Percentiles rank a stretch among this genome's conserved stretches.
Conservation (phyloP, 2,329 filamentous ascomycete genomes). For the Epichloe amarillans region DNA sequence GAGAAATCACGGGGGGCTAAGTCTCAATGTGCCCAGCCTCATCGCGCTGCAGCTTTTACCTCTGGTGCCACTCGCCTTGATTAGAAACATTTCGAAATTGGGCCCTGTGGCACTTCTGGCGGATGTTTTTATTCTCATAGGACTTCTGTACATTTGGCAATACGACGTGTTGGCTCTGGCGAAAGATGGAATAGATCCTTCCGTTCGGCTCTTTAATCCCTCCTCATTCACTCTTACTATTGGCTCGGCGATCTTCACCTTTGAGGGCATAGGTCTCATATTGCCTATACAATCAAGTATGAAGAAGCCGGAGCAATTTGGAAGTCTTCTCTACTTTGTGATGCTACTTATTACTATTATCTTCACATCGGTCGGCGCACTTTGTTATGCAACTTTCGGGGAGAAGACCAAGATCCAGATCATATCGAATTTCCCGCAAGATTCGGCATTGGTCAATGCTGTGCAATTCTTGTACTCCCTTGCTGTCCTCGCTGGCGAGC, state of each 20-base stretch:
- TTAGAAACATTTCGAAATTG: constrained; percentile 63
- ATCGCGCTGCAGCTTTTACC: constrained; percentile 53
- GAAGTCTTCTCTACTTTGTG: constrained; percentile 49
- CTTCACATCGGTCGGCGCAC: constrained; percentile 57
- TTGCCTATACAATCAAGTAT: constrained; percentile 66
- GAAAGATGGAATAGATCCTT: constrained; percentile 40
- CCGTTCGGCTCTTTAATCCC: constrained; percentile 58
- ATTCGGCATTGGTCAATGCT: constrained; percentile 57
- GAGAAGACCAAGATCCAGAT: constrained; percentile 56
- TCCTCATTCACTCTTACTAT: constrained; percentile 56
- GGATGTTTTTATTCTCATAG: constrained; percentile 59
- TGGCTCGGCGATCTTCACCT: constrained; percentile 64
- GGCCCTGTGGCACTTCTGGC: constrained; percentile 56
- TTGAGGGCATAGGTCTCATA: constrained; percentile 66
- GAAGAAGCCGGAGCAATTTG: constrained; percentile 55
- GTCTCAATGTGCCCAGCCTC: constrained; percentile 37
- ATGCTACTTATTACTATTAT: constrained; percentile 63
- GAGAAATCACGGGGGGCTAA: constrained; percentile 33
- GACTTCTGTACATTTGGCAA: constrained; percentile 60
- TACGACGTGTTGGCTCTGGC: constrained; percentile 50
- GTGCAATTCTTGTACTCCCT: constrained; percentile 64
- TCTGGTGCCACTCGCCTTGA: constrained; percentile 53
- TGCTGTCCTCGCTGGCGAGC: constrained; percentile 59
- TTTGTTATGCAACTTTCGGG: constrained; percentile 65
- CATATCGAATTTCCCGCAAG: constrained; percentile 63